These are phyloP conservation scores for Rhodomyrtus psidioides DNA, from an alignment of 441 rosid genomes.

Conservation along the genomic window DNA sequence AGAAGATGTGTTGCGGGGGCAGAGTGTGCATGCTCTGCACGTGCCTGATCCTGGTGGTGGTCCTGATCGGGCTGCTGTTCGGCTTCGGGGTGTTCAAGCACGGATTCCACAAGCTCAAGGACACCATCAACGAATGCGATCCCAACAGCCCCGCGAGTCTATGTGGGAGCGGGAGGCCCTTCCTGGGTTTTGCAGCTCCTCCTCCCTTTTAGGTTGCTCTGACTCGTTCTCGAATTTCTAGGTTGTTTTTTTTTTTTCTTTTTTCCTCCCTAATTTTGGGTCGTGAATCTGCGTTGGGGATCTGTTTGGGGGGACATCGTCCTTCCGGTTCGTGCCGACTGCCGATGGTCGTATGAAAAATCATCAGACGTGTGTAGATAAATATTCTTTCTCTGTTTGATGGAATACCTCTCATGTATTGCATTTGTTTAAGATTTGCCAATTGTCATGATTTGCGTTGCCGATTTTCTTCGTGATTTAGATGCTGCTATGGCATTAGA, in stretches of 20 bases:
- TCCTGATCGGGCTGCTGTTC: conserved; percentile 53
- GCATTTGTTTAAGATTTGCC: not conserved
- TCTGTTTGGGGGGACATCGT: not conserved
- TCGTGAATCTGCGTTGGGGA: not conserved
- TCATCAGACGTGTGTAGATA: not conserved
- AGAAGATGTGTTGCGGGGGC: conserved; percentile 57
- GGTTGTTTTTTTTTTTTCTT: not conserved
- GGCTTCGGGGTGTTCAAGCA: conserved; percentile 79
- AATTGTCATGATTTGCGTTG: not conserved
- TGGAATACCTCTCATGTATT: not conserved
- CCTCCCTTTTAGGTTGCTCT: not conserved
- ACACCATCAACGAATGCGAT: conserved; percentile 25
- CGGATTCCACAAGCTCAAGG: conserved; percentile 57
- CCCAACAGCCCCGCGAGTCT: not conserved
- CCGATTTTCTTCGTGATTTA: not conserved
- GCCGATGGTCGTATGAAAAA: not conserved
- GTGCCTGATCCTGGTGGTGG: conserved; percentile 46
- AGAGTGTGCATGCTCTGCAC: conserved; percentile 61
- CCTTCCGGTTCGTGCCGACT: not conserved
- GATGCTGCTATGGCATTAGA: not conserved
- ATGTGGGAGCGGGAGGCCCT: not conserved
- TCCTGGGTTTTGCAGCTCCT: not conserved
- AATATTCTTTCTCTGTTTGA: not conserved
- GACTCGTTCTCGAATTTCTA: not conserved
- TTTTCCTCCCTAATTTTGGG: not conserved